Conservation (phyloP, 176 grass and related monocot genomes). For the Musa beccarii region DNA sequence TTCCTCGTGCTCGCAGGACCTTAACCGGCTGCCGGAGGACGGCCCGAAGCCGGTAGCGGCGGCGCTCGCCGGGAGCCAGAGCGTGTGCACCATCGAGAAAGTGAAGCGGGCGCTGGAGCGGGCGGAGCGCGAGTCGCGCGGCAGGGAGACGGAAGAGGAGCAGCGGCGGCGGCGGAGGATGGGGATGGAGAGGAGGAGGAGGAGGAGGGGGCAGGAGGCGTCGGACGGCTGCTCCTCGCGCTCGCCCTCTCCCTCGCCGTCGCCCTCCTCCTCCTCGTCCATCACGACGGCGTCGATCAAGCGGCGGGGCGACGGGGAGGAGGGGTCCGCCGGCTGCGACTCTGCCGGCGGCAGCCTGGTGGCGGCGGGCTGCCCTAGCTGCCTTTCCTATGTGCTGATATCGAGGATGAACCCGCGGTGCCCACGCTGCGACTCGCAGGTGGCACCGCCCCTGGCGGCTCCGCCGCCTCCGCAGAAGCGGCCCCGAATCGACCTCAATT, state of each 20-base stretch:
- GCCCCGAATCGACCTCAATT: conserved; percentile 49
- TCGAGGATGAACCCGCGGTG: conserved; percentile 33
- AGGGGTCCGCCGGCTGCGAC: neutral
- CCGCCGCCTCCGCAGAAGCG: conserved; percentile 25
- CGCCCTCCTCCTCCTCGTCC: conserved; percentile 37
- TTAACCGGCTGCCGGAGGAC: neutral
- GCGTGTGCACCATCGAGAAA: conserved; percentile 17
- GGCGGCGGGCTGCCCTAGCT: conserved; percentile 42
- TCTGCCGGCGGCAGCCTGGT: conserved; percentile 20
- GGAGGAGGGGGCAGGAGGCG: neutral
- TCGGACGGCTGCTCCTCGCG: neutral
- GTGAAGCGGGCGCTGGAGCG: conserved; percentile 13
- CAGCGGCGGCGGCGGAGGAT: neutral
- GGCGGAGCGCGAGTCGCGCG: neutral
- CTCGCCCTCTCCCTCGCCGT: conserved; percentile 4
- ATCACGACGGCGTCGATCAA: conserved; percentile 25
- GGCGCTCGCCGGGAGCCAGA: neutral
- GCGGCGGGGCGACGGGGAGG: neutral
- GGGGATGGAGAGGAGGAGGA: too few relatives aligned
- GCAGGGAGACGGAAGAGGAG: neutral
- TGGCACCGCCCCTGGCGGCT: conserved; percentile 23
- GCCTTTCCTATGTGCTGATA: conserved; percentile 67
- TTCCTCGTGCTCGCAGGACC: neutral
- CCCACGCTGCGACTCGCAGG: conserved; percentile 43
- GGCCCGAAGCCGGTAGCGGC: neutral